Evolutionary conservation across 768 basidiomycete genomes (phyloP).

Genomic region (Albatrellus ellisii): DNA sequence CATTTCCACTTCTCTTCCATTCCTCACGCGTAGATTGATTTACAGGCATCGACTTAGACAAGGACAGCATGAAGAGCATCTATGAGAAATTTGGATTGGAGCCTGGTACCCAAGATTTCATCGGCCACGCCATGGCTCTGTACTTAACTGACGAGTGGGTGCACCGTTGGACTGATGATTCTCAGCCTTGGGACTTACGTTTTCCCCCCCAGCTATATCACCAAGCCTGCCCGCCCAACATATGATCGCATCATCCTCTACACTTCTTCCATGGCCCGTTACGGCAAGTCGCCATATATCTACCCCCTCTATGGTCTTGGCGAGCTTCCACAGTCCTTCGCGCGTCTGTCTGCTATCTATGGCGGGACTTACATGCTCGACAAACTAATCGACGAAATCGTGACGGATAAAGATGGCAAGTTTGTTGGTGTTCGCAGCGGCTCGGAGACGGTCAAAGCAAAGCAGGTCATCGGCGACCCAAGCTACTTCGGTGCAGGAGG

Average conservation of each 20-base stretch:
- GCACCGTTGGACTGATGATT: neutral
- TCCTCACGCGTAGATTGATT: neutral
- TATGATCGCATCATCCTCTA: slow-evolving; percentile 96
- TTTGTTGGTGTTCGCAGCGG: slow-evolving; percentile 89
- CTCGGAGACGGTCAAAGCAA: slow-evolving; percentile 89
- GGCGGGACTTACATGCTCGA: slow-evolving; percentile 99
- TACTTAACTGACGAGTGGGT: slow-evolving; percentile 95
- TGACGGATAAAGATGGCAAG: slow-evolving; percentile 73
- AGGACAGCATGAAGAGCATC: slow-evolving; percentile 82
- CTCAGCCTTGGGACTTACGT: neutral
- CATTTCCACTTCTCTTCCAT: neutral
- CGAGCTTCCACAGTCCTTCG: slow-evolving; percentile 97
- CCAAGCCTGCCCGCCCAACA: slow-evolving; percentile 77
- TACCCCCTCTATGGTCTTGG: slow-evolving; percentile 98
- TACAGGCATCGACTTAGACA: slow-evolving; percentile 78
- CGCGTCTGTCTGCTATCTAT: slow-evolving; percentile 95
- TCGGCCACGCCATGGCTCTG: slow-evolving; percentile 98
- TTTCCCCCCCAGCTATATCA: slow-evolving; percentile 60
- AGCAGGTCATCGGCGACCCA: slow-evolving; percentile 96
- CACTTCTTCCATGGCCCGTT: slow-evolving; percentile 97
- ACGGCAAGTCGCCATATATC: slow-evolving; percentile 99
- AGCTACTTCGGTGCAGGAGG: slow-evolving; percentile 82
- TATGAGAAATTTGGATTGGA: slow-evolving; percentile 97
- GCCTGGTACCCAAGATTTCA: slow-evolving; percentile 95
- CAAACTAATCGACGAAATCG: slow-evolving; percentile 84